Conservation (phyloP, 345 rosid genomes). For the Kandelia obovata region DNA sequence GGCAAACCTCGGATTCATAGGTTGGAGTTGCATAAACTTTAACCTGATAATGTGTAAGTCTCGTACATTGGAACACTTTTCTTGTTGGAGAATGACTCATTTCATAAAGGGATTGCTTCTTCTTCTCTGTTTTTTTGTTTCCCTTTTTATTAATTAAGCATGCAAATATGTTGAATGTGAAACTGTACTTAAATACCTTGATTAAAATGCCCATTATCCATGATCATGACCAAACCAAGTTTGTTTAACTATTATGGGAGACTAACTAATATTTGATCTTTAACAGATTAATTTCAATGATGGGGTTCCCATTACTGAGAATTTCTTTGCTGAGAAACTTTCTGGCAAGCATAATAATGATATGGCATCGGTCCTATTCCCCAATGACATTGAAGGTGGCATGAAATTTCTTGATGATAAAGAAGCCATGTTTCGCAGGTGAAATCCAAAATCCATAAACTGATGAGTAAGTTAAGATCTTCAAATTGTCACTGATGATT, state of each 20-base stretch:
- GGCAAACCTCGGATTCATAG: too few relatives aligned
- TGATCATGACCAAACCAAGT: not conserved
- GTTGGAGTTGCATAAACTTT: too few relatives aligned
- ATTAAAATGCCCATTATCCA: too few relatives aligned
- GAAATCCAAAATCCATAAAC: not conserved
- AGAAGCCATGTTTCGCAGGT: constrained; percentile 37
- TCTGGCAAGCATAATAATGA: constrained; percentile 38
- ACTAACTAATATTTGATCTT: not conserved
- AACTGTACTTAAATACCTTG: too few relatives aligned
- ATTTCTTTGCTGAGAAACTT: constrained; percentile 36
- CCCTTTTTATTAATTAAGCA: too few relatives aligned
- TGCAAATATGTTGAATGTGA: too few relatives aligned
- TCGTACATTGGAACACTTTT: too few relatives aligned
- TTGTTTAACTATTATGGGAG: not conserved
- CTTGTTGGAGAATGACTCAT: too few relatives aligned
- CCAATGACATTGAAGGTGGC: constrained; percentile 22
- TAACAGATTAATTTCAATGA: constrained; percentile 24
- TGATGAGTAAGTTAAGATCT: not conserved
- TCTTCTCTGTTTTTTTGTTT: too few relatives aligned
- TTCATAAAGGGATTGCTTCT: too few relatives aligned
- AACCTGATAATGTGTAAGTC: too few relatives aligned
- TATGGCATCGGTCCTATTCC: constrained; percentile 29
- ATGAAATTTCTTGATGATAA: constrained; percentile 35
- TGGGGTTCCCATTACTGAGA: constrained; percentile 34
- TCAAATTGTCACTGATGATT: not conserved